Evolutionary conservation across 805 yeast species (phyloP), one percentile per base, ranked within the genome.

Genomic region (Ogataea glucozyma): DNA sequence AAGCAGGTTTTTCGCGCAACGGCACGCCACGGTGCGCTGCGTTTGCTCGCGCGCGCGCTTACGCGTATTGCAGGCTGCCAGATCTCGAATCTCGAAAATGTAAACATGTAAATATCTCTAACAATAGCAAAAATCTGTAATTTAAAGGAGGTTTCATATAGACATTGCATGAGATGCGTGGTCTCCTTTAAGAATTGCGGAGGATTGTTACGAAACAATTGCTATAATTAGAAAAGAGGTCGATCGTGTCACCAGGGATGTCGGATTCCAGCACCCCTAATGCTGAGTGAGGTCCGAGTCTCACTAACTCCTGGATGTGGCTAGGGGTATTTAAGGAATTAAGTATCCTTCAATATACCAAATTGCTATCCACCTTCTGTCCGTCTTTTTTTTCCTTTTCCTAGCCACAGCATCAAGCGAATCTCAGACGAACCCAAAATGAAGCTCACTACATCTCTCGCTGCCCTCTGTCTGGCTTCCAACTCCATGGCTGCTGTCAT

Each of bases 401-500:
- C 32, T 29, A 32, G 26, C 16, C 5, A 16, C 38, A 34, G 38
- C 38, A 34, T 22, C 14, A 14, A 23, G 38, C 38, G 38, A 34
- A n/a, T 9, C 4, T 11, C 29, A 8, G 16, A 17, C 12, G 23
- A 20, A 32, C 6, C 21, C 42, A 66, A 26, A 58, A 71, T 70
- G 75, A 73, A 70, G 65, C 67, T 64, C 67, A 60, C 65, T 43
- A 57, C 56, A 49, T 50, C 72, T 33, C 44, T 69, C 35, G 51
- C 65, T 41, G 58, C 71, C 38, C 56, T 72, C 37, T 64, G 75
- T 46, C 56, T 77, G 37, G 69, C 71, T 33, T 58, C 75, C 27
- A 47, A 70, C 21, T 70, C 78, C 26, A 44, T 70, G 38, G 80
- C 81, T 43, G 85, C 85, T 45, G 71, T 71, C 52, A 74, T 78